Percentiles rank a stretch among this genome's conserved stretches.
phyloP scores from a whole-genome alignment of 2,329 filamentous ascomycete genomes.

The Clarireedia sp. region DNA sequence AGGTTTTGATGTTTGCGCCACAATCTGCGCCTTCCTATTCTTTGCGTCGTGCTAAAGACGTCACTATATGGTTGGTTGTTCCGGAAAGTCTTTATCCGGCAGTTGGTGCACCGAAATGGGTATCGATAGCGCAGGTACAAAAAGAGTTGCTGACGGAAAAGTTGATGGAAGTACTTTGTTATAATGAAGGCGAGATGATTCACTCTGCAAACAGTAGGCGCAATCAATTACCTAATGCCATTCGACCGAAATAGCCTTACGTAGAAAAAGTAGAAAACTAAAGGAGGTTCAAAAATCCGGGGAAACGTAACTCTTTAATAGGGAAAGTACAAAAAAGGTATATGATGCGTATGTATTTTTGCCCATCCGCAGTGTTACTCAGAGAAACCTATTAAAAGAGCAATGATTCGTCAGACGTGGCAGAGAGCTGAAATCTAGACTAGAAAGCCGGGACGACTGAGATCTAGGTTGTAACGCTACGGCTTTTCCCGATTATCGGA shows the following conservation, averaged over 20 bases:
- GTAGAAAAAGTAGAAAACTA: background rate
- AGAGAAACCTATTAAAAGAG: background rate
- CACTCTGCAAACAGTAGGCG: too few species aligned
- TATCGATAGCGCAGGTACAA: too few species aligned
- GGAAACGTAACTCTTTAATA: background rate
- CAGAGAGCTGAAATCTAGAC: background rate
- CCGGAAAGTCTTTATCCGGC: background rate
- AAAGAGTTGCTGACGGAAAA: too few species aligned
- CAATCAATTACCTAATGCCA: background rate
- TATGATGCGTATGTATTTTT: too few species aligned
- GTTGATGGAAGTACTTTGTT: too few species aligned
- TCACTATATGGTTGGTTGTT: background rate
- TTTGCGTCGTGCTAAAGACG: background rate
- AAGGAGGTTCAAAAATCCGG: background rate
- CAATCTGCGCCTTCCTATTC: constrained; percentile 21
- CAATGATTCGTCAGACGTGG: background rate
- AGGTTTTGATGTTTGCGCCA: background rate
- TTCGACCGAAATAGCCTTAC: too few species aligned
- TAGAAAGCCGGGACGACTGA: background rate
- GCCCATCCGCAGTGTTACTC: background rate
- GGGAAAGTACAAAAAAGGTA: too few species aligned
- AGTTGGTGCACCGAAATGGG: background rate
- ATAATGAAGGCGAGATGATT: too few species aligned
- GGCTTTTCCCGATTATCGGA: background rate
- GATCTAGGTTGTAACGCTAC: background rate